phyloP scores from a whole-genome alignment of 306 rosid species.

The Cajanus cajan region DNA sequence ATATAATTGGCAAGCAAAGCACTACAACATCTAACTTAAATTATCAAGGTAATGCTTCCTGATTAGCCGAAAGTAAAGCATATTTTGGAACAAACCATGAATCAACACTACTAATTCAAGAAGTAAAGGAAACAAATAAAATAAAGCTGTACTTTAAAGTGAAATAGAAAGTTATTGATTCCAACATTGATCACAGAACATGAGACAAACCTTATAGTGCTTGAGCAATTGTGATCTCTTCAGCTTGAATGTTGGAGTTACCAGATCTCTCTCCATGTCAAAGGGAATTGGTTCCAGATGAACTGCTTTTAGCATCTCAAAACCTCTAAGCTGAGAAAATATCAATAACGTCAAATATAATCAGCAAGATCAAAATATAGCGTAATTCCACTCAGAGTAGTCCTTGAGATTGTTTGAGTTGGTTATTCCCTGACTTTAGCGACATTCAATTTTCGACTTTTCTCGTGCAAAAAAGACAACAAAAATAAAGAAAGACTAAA shows the following conservation, averaged over 20 bases:
- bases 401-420: neutral
- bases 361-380: neutral
- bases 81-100: neutral
- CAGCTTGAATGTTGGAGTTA: constrained; percentile 85
- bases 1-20: neutral
- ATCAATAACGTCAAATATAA: constrained; percentile 16
- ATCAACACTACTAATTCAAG: neutral
- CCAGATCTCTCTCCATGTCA: constrained; percentile 79
- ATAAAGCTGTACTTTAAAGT: neutral
- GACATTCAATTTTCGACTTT: neutral
- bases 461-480: neutral
- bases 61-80: neutral
- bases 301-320: constrained; percentile 77
- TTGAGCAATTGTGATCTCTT: constrained; percentile 72
- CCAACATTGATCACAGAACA: neutral
- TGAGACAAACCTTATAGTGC: constrained; percentile 60
- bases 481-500: neutral
- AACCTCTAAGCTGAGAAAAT: constrained; percentile 73
- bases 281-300: constrained; percentile 76
- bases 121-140: neutral
- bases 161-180: too few relatives aligned
- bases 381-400: neutral
- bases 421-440: too few relatives aligned
- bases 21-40: neutral
- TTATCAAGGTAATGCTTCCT: neutral